Evolutionary conservation across 768 basidiomycete genomes (phyloP), one percentile per base, ranked within the genome.

Genomic region (Tubosaeta sp.): DNA sequence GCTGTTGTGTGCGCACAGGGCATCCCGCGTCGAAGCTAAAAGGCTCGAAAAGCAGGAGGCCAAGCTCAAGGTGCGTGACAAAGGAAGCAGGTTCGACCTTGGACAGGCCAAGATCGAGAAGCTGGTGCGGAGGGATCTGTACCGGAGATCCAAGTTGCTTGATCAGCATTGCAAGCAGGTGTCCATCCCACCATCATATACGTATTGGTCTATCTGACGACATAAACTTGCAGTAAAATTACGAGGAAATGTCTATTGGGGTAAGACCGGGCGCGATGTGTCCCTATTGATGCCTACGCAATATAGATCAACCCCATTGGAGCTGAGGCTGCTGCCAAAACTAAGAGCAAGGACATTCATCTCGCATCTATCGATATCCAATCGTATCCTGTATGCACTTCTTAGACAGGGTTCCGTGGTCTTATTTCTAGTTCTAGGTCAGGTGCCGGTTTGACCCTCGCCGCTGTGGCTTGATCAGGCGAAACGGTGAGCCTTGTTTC

Each of bases 201-300:
- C 22, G 5, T 12, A 37, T 27, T 3, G 25, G 32, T 17, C n/a
- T 31, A 33, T 50, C 31, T 41, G 12, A 11, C 6, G 6, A 17
- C 43, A 14, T n/a, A 5, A 26, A n/a, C 12, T 39, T 10, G n/a
- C 61, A 98, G 86, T 93, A 97, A 88, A 83, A 86, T 17, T 98
- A 97, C 72, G 95, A 98, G 66, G 97, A 99, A 66, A 86, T 99
- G 84, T 99, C 94, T 74, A 91, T 99, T 89, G 92, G 95, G 79
- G 93, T 85, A 47, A 47, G 56, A n/a, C n/a, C 26, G 10, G 11
- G 14, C 6, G 10, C 13, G 16, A 14, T 37, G 39, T 31, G 50
- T 32, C 46, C 17, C 31, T 22, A 9, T 34, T 9, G 12, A 26
- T 38, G 12, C 14, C 43, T 46, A 47, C 29, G 12, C 35, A 32